Evolutionary conservation across 441 rosid genomes (phyloP).

Genomic region (Gossypium aridum): DNA sequence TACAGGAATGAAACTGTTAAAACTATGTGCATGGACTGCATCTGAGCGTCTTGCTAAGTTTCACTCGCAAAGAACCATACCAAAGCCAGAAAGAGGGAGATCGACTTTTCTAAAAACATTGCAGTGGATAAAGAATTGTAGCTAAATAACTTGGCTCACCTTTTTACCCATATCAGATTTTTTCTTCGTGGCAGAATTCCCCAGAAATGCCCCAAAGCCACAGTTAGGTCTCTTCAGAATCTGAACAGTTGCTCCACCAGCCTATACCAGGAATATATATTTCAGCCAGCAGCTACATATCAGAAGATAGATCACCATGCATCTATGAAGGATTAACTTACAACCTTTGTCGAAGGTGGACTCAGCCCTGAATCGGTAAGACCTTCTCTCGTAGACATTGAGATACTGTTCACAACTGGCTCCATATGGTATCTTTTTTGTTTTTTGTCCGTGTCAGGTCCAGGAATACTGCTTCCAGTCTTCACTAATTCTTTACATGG

Average conservation of each 20-base stretch:
- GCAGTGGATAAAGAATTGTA: background rate
- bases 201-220: conserved; percentile 58
- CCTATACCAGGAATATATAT: conserved; percentile 31
- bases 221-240: conserved; percentile 49
- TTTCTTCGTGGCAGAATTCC: conserved; percentile 38
- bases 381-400: conserved; percentile 12
- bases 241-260: conserved; percentile 42
- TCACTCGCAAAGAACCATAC: background rate
- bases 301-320: background rate
- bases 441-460: conserved; percentile 5
- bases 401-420: conserved; percentile 16
- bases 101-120: background rate
- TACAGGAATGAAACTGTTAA: background rate
- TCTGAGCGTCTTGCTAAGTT: background rate
- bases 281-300: conserved; percentile 12
- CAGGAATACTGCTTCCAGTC: conserved; percentile 17
- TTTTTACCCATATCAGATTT: conserved; percentile 34
- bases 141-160: conserved; percentile 23
- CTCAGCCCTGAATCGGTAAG: conserved; percentile 19
- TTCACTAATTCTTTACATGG: conserved; percentile 18
- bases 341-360: conserved; percentile 26
- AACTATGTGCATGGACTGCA: background rate
- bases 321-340: conserved; percentile 10
- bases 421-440: conserved; percentile 10
- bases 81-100: background rate